phyloP scores from a whole-genome alignment of 1,284 basidiomycete species.

The Ustilago xerochloae region DNA sequence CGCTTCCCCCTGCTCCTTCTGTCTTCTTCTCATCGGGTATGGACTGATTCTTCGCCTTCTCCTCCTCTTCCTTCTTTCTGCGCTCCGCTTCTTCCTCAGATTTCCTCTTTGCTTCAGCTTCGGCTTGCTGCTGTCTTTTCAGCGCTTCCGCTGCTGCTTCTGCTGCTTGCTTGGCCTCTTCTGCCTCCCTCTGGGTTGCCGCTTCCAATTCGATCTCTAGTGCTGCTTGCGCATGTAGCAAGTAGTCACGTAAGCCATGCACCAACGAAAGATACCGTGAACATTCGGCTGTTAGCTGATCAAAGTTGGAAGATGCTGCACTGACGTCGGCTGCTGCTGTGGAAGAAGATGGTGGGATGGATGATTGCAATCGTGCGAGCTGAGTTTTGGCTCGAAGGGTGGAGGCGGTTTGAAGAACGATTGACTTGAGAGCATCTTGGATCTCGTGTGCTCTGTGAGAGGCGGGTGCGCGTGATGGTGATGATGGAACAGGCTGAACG shows the following conservation, averaged over 20 bases:
- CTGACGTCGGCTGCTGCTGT: conserved; percentile 12
- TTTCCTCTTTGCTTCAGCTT: conserved; percentile 1
- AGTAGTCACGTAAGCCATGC: conserved; percentile 34
- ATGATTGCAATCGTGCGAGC: conserved; percentile 24
- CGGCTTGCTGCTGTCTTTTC: conserved; percentile 26
- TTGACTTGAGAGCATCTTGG: conserved; percentile 37
- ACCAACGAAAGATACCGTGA: conserved; percentile 39
- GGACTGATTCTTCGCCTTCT: background rate
- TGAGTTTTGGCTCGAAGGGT: conserved; percentile 41
- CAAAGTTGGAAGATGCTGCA: conserved; percentile 22
- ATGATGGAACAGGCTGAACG: conserved; percentile 4
- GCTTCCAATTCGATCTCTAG: conserved; percentile 48
- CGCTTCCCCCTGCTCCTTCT: background rate
- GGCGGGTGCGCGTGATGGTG: conserved; percentile 2
- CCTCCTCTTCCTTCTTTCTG: background rate
- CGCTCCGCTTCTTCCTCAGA: background rate
- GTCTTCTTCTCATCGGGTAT: background rate
- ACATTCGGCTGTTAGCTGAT: conserved; percentile 39
- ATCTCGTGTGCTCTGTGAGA: conserved; percentile 34
- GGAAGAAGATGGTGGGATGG: conserved; percentile 3
- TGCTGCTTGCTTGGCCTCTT: conserved; percentile 25
- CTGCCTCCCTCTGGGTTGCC: conserved; percentile 38
- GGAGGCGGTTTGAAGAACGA: conserved; percentile 46
- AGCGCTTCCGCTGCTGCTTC: conserved; percentile 33
- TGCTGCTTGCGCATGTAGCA: conserved; percentile 45